A percentile compares a stretch with the other conserved stretches of the same genome.
Conservation (phyloP, 179 eudicot genomes). For the Gypsophila paniculata region DNA sequence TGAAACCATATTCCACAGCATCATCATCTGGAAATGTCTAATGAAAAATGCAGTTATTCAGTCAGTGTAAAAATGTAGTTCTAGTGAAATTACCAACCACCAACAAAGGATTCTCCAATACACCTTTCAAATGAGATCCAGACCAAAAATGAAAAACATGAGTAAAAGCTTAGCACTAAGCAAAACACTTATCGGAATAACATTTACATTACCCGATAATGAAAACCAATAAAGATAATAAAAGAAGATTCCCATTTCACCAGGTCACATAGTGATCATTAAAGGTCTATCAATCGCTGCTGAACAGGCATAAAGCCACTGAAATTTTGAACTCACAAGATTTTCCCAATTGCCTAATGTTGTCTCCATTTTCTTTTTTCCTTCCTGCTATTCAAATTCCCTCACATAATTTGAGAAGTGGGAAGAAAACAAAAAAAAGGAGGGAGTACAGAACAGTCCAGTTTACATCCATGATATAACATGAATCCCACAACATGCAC, state of each 20-base stretch:
- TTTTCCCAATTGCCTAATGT: not conserved
- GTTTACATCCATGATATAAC: constrained; percentile 1
- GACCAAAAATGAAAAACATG: not conserved
- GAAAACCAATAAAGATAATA: not conserved
- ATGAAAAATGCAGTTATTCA: no score
- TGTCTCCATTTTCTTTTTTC: no score
- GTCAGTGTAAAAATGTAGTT: no score
- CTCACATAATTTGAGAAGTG: no score
- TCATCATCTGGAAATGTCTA: constrained; percentile 2
- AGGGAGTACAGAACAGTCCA: not conserved
- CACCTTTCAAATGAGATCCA: not conserved
- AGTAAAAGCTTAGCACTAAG: constrained; percentile 4
- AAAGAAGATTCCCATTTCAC: not conserved
- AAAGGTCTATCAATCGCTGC: not conserved
- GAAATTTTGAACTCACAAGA: not conserved
- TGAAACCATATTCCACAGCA: constrained; percentile 25
- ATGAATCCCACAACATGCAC: not conserved
- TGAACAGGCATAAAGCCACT: not conserved
- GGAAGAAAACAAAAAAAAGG: no score
- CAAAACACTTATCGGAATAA: not conserved
- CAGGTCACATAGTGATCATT: constrained; percentile 1
- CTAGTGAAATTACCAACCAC: not conserved
- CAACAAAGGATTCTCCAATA: not conserved
- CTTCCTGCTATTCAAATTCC: no score
- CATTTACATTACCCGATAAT: not conserved